Evolutionary conservation across 2,329 filamentous ascomycete genomes (phyloP).

Genomic region (Exophiala xenobiotica): DNA sequence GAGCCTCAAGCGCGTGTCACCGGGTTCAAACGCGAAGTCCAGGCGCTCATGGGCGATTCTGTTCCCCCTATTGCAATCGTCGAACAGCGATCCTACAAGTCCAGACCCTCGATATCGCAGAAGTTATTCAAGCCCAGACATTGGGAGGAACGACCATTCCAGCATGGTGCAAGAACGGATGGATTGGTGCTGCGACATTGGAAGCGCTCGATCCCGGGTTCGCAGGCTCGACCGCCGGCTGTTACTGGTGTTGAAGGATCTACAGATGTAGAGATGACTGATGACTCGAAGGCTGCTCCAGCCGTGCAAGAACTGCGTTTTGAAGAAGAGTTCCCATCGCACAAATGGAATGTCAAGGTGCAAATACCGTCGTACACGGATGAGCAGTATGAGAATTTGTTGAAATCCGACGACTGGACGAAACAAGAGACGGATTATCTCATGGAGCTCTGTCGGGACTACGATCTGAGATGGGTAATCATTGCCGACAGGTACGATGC

Average conservation of each 20-base stretch:
- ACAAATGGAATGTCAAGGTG: slow-evolving; percentile 83
- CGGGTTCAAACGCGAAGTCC: slow-evolving; percentile 53
- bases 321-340: slow-evolving; percentile 61
- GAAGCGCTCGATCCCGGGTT: slow-evolving; percentile 60
- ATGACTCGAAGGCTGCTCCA: slow-evolving; percentile 32
- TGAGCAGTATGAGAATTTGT: slow-evolving; percentile 75
- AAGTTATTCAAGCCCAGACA: slow-evolving; percentile 30
- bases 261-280: slow-evolving; percentile 33
- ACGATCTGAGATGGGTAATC: slow-evolving; percentile 84
- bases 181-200: slow-evolving; percentile 75
- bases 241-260: slow-evolving; percentile 32
- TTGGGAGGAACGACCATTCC: slow-evolving; percentile 55
- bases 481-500: slow-evolving; percentile 92
- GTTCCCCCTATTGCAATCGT: slow-evolving; percentile 54
- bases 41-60: slow-evolving; percentile 50
- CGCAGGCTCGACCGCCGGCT: slow-evolving; percentile 13
- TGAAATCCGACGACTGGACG: slow-evolving; percentile 78
- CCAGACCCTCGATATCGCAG: slow-evolving; percentile 29
- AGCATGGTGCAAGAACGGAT: slow-evolving; percentile 73
- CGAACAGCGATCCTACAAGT: slow-evolving; percentile 52
- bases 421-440: slow-evolving; percentile 94
- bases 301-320: slow-evolving; percentile 33
- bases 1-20: slow-evolving; percentile 44
- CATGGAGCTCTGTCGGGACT: slow-evolving; percentile 70
- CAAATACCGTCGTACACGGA: slow-evolving; percentile 79